Conservation (phyloP, 345 rosid genomes). For the Eucalyptus pumila region DNA sequence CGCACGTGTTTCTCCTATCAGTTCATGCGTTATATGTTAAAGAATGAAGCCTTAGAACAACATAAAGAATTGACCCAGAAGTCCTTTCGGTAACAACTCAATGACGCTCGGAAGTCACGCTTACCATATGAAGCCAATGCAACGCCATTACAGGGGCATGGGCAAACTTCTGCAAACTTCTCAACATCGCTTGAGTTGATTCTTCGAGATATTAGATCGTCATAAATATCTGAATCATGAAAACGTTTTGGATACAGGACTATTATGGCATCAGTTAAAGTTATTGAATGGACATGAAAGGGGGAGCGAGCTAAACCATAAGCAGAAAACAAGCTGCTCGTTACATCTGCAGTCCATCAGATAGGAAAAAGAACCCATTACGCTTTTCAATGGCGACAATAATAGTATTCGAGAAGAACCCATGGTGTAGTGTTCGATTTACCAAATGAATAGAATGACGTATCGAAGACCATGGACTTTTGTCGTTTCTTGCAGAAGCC, state of each 20-base stretch:
- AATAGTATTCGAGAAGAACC: not conserved
- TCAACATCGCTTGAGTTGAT: constrained; percentile 87
- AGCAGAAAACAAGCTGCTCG: constrained; percentile 93
- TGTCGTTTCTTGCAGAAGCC: constrained; percentile 88
- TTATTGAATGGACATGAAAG: not conserved
- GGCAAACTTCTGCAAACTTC: constrained; percentile 96
- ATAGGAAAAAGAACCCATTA: not conserved
- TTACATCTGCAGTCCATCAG: constrained; percentile 56
- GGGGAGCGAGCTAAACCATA: constrained; percentile 34
- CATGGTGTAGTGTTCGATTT: not conserved
- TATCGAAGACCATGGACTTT: constrained; percentile 68
- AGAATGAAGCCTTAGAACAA: not conserved
- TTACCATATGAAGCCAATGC: constrained; percentile 94
- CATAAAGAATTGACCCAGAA: not conserved
- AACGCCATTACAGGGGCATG: constrained; percentile 85
- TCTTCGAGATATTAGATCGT: constrained; percentile 85
- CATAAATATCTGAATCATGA: constrained; percentile 58
- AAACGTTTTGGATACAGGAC: not conserved
- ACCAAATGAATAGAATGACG: constrained; percentile 87
- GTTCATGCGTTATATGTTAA: not conserved
- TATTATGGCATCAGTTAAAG: not conserved
- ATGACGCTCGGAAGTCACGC: not conserved
- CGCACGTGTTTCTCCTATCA: not conserved
- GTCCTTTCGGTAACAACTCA: not conserved
- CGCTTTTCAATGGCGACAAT: not conserved